Evolutionary conservation across 108 stramenopile genomes (phyloP), one percentile per base, ranked within the genome.

Genomic region (Aurantiochytrium sp.): DNA sequence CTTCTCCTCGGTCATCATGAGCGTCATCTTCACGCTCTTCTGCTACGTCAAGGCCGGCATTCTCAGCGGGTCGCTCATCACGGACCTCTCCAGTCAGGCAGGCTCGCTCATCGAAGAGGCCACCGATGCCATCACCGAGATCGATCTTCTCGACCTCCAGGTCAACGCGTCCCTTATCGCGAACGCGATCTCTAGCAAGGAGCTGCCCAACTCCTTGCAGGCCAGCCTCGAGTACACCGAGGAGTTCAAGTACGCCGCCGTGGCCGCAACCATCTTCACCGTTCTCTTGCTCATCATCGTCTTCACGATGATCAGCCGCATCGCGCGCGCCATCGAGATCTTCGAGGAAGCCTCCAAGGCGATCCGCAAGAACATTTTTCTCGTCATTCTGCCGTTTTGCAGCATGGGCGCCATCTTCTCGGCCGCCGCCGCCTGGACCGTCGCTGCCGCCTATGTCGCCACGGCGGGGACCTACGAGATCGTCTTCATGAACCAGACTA

Each of bases 21-120:
- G 42, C 73, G 2, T 48, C 27, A 48, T 24, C n/a, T 81, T 81
- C 24, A 81, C 73, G 12, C 24, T 41, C 3, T 81, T 48, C 32
- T 81, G 73, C 45, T 81, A 81, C 45, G n/a, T 81, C 45, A 81
- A 81, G 45, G 73, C 73, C 24, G 73, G 73, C 6, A 6, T 81
- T n/a, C n/a, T 81, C 30, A 0, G 10, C n/a, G 73, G 73, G 19
- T 22, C 42, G 10, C 45, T 81, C 42, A 24, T 81, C 27, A 24
- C 50, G 36, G 32, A 30, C 45, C 6, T 81, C 42, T 48, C 45
- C 12, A 81, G 42, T 42, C 24, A 41, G 27, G 45, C 39, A 12
- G 39, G 24, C 6, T 30, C 42, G 19, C 45, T 81, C 27, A 24
- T 48, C 12, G 73, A 81, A 2, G 73, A 81, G 6, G 39, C 30